These are phyloP conservation scores for Phytopythium chamaehyphon DNA, from an alignment of 352 stramenopile genomes.

Conservation along the genomic window DNA sequence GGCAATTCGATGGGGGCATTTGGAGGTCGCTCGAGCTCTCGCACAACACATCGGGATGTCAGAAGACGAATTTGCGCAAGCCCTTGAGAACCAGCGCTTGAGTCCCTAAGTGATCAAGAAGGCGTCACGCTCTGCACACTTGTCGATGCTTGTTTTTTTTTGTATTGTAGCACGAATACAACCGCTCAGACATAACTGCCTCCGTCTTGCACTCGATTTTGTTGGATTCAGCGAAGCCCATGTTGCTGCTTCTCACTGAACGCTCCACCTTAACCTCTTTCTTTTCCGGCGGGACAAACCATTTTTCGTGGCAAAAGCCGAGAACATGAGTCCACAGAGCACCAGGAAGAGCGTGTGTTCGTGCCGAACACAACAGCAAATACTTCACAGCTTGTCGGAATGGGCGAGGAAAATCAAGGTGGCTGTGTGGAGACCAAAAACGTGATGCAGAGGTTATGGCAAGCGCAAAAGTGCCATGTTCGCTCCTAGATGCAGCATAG, in stretches of 20 bases:
- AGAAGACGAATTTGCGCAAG: neutral
- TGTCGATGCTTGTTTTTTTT: neutral
- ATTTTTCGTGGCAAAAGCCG: slow-evolving; percentile 47
- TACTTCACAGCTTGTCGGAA: slow-evolving; percentile 35
- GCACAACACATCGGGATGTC: slow-evolving; percentile 2
- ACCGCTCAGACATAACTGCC: neutral
- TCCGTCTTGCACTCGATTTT: neutral
- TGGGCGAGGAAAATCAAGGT: slow-evolving; percentile 32
- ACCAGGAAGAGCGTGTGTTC: slow-evolving; percentile 32
- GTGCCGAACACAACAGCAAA: slow-evolving; percentile 43
- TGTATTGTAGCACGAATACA: neutral
- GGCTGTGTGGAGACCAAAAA: slow-evolving; percentile 43
- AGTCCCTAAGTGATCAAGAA: neutral
- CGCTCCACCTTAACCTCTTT: neutral
- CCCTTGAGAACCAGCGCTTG: neutral
- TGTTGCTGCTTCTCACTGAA: too few relatives aligned
- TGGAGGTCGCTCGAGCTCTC: slow-evolving; percentile 21
- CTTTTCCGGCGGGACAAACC: slow-evolving; percentile 23
- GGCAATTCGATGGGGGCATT: slow-evolving; percentile 25
- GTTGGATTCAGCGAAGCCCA: neutral
- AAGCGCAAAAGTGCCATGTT: slow-evolving; percentile 59
- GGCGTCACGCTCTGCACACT: neutral
- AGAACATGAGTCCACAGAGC: slow-evolving; percentile 53
- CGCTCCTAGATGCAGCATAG: slow-evolving; percentile 20
- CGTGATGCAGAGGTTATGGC: slow-evolving; percentile 34